These are phyloP conservation scores for Lithohypha guttulata DNA, from an alignment of 2,329 filamentous ascomycete species.

Conservation along the genomic window DNA sequence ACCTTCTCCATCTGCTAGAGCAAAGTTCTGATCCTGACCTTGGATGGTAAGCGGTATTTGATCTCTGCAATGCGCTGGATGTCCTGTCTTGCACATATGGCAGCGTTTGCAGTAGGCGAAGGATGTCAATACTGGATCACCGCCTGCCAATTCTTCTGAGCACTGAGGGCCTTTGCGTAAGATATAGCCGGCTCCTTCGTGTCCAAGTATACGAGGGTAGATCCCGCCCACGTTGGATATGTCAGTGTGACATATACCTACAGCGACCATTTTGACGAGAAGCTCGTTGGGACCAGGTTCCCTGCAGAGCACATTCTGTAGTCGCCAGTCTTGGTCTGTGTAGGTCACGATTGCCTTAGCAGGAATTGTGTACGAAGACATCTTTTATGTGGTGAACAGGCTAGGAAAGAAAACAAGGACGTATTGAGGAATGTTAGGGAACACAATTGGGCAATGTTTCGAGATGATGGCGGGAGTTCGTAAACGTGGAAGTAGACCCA, in stretches of 20 bases:
- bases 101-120: slow-evolving; percentile 40
- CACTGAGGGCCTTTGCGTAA: slow-evolving; percentile 31
- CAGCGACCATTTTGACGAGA: slow-evolving; percentile 43
- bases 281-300: slow-evolving; percentile 35
- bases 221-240: too few species aligned
- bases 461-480: too few species aligned
- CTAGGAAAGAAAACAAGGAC: too few species aligned
- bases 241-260: slow-evolving; percentile 48
- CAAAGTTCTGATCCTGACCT: slow-evolving; percentile 6
- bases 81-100: slow-evolving; percentile 36
- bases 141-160: slow-evolving; percentile 33
- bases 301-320: not conserved
- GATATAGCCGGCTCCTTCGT: slow-evolving; percentile 47
- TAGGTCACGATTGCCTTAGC: too few species aligned
- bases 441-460: too few species aligned
- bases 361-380: too few species aligned
- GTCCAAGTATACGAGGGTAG: slow-evolving; percentile 43
- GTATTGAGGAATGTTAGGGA: too few species aligned
- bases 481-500: too few species aligned
- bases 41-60: slow-evolving; percentile 40
- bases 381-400: too few species aligned
- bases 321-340: too few species aligned
- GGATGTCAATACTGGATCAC: slow-evolving; percentile 39
- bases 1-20: slow-evolving; percentile 13
- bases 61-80: slow-evolving; percentile 39